A percentile compares a stretch with the other conserved stretches of the same genome.
These are phyloP conservation scores for Auricularia heimuer DNA, from an alignment of 768 basidiomycete genomes.

Conservation along the genomic window DNA sequence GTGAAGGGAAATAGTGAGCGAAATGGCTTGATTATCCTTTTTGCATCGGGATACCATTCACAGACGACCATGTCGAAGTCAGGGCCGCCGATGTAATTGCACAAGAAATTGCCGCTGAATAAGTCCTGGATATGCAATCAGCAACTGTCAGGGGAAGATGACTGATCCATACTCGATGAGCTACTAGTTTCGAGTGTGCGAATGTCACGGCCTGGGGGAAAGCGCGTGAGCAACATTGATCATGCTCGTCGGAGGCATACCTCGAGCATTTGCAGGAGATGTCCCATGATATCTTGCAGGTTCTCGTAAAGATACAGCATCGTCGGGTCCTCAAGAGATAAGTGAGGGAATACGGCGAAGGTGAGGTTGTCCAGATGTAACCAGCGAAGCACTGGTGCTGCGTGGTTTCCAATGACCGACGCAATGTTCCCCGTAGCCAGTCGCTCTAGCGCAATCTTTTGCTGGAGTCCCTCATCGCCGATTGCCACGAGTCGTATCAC, in stretches of 20 bases:
- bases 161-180: not conserved
- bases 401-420: not conserved
- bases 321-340: not conserved
- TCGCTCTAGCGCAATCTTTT: not conserved
- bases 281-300: not conserved
- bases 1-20: not conserved
- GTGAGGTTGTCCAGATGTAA: not conserved
- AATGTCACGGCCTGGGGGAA: not conserved
- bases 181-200: not conserved
- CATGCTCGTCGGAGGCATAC: not conserved
- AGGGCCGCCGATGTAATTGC: not conserved
- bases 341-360: not conserved
- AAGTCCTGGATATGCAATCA: not conserved
- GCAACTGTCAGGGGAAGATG: not conserved
- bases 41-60: not conserved
- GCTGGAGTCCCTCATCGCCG: not conserved
- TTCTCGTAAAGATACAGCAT: not conserved
- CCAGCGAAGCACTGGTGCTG: not conserved
- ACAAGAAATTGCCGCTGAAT: not conserved
- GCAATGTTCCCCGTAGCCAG: not conserved
- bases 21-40: not conserved
- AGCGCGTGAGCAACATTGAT: too few relatives aligned
- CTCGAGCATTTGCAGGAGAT: not conserved
- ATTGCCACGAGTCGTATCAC: not conserved
- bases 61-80: not conserved